Percentiles rank a stretch among this genome's conserved stretches.
Evolutionary conservation across 495 filamentous ascomycete species (phyloP).

Genomic region (Endocarpon pusillum): DNA sequence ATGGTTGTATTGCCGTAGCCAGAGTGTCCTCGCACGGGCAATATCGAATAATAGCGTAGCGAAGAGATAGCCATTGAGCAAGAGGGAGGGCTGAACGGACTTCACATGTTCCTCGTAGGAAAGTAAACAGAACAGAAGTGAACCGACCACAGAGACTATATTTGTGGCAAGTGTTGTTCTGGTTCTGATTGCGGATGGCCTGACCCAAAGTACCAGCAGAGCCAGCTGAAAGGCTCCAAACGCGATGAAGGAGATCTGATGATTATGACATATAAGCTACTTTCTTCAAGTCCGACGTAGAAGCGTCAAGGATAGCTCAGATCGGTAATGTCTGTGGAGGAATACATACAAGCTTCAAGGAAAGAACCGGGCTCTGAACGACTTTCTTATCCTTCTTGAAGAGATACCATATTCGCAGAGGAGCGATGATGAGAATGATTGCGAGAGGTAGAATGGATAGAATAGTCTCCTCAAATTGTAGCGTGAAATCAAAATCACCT

Average conservation of each 20-base stretch:
- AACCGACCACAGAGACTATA: constrained; percentile 14
- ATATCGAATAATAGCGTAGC: constrained; percentile 25
- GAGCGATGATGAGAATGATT: neutral
- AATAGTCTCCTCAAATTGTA: constrained; percentile 3
- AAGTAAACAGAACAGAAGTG: constrained; percentile 12
- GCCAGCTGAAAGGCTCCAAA: constrained; percentile 23
- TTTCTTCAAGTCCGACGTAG: no score
- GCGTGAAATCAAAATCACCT: constrained; percentile 4
- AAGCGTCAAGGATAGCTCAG: no score
- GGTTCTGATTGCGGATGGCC: constrained; percentile 6
- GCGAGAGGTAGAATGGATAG: neutral
- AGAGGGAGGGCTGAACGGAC: constrained; percentile 21
- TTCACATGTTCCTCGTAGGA: constrained; percentile 22
- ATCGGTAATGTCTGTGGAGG: no score
- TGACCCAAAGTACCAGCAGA: constrained; percentile 22
- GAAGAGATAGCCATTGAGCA: constrained; percentile 24
- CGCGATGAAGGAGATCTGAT: no score
- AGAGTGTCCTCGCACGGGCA: constrained; percentile 23
- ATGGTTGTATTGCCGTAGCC: constrained; percentile 12
- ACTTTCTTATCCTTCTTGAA: constrained; percentile 29
- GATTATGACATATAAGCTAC: no score
- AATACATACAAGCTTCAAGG: no score
- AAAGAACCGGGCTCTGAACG: no score
- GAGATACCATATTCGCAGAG: constrained; percentile 23
- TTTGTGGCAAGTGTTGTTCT: constrained; percentile 9